A percentile compares a stretch with the other conserved stretches of the same genome.
Conservation (phyloP, 805 yeast species). For the Suhomyces faveliae region DNA sequence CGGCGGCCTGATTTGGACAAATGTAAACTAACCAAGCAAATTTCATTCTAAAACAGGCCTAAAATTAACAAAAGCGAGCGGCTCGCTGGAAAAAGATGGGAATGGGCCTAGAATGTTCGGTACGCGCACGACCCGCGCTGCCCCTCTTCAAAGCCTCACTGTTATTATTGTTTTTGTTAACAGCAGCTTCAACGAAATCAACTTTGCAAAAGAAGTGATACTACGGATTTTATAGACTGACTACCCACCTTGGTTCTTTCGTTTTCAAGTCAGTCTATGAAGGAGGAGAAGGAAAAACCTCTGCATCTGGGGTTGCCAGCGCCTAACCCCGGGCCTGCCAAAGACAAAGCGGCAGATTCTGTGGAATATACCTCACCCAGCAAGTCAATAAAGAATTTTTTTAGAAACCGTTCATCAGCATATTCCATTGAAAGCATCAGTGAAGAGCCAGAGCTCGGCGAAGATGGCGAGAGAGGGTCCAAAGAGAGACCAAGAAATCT, state of each 20-base stretch:
- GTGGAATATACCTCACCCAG: slow-evolving; percentile 23
- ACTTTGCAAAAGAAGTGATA: not conserved
- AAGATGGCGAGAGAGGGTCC: not conserved
- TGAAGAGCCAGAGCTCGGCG: slow-evolving; percentile 18
- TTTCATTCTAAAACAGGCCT: slow-evolving; percentile 1
- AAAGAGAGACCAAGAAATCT: slow-evolving; percentile 2
- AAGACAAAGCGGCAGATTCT: not conserved
- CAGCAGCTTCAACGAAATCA: not conserved
- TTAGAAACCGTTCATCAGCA: slow-evolving; percentile 22
- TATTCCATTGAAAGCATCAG: slow-evolving; percentile 24
- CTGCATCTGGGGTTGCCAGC: not conserved
- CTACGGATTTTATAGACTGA: not conserved
- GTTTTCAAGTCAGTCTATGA: slow-evolving; percentile 4
- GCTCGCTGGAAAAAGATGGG: not conserved
- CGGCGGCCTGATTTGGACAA: not conserved
- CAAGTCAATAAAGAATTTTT: slow-evolving; percentile 24
- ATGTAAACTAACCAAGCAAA: not conserved
- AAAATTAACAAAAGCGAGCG: not conserved
- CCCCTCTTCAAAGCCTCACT: slow-evolving; percentile 1
- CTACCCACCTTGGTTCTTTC: slow-evolving; percentile 5
- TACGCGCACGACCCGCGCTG: not conserved
- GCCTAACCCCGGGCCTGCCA: not conserved
- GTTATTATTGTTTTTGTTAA: not conserved
- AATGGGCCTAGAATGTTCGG: not conserved
- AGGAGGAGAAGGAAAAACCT: slow-evolving; percentile 1